Percentiles rank a stretch among this genome's conserved stretches.
phyloP scores from a whole-genome alignment of 768 basidiomycete genomes.

The Russula sp. region DNA sequence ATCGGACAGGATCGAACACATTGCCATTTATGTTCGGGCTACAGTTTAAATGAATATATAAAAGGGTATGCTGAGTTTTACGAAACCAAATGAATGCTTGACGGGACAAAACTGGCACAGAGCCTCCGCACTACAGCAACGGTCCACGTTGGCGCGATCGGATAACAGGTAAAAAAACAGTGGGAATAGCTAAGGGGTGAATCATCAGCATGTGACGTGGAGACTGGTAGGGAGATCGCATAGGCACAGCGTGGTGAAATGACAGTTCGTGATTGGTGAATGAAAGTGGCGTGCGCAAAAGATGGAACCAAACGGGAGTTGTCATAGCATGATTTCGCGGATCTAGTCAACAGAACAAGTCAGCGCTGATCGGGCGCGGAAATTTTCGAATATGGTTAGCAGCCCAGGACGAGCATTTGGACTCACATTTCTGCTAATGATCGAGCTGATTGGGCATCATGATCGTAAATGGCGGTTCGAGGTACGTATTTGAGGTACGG shows the following conservation, averaged over 20 bases:
- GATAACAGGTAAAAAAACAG: constrained; percentile 3
- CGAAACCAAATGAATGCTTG: constrained; percentile 14
- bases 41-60: constrained; percentile 8
- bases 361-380: constrained; percentile 13
- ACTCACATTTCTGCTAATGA: constrained; percentile 72
- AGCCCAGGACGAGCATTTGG: constrained; percentile 13
- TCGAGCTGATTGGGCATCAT: constrained; percentile 44
- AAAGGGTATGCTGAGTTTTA: constrained; percentile 5
- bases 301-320: neutral
- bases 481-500: constrained; percentile 28
- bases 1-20: neutral
- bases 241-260: neutral
- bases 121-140: neutral
- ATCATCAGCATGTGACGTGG: neutral
- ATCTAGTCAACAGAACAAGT: constrained; percentile 40
- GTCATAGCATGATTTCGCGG: constrained; percentile 51
- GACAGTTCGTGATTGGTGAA: neutral
- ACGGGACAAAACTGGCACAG: constrained; percentile 5
- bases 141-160: neutral
- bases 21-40: neutral
- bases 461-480: constrained; percentile 26
- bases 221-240: neutral
- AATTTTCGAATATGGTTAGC: constrained; percentile 17
- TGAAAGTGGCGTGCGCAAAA: neutral
- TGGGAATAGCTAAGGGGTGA: neutral